Conservation (phyloP, 2,329 filamentous ascomycete genomes). For the Ceratocystis smalleyi region DNA sequence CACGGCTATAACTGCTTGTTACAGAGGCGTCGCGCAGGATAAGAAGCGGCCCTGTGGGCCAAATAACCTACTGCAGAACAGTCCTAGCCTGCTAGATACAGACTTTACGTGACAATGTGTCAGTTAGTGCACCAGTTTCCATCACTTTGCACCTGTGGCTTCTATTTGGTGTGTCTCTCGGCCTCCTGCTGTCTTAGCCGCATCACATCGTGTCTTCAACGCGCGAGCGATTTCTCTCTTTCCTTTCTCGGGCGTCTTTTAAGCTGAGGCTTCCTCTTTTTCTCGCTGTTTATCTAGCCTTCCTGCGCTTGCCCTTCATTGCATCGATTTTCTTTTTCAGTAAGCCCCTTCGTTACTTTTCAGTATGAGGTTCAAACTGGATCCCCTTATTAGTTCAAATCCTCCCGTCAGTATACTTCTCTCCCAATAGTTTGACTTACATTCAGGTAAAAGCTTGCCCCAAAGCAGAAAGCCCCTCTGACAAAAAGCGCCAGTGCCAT, state of each 20-base stretch:
- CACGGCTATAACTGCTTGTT: not conserved
- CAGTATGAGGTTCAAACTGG: constrained; percentile 4
- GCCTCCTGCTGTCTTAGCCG: not conserved
- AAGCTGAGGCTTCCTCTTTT: not conserved
- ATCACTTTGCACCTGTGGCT: not conserved
- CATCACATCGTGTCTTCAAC: not conserved
- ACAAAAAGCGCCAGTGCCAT: not conserved
- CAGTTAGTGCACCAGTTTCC: not conserved
- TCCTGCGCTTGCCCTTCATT: not conserved
- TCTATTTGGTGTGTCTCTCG: not conserved
- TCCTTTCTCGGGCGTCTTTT: not conserved
- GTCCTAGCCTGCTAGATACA: no score
- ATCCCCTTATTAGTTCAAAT: not conserved
- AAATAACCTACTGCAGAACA: no score
- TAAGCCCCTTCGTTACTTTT: not conserved
- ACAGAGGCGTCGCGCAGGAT: not conserved
- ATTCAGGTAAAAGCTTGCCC: not conserved
- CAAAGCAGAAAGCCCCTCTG: not conserved
- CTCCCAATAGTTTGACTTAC: not conserved
- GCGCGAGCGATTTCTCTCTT: not conserved
- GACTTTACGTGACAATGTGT: no score
- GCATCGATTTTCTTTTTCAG: not conserved
- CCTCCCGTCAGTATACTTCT: no score
- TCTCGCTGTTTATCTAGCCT: not conserved
- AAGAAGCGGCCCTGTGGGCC: not conserved